Evolutionary conservation across 176 grass and related monocot genomes (phyloP).

Genomic region (Raddia guianensis): DNA sequence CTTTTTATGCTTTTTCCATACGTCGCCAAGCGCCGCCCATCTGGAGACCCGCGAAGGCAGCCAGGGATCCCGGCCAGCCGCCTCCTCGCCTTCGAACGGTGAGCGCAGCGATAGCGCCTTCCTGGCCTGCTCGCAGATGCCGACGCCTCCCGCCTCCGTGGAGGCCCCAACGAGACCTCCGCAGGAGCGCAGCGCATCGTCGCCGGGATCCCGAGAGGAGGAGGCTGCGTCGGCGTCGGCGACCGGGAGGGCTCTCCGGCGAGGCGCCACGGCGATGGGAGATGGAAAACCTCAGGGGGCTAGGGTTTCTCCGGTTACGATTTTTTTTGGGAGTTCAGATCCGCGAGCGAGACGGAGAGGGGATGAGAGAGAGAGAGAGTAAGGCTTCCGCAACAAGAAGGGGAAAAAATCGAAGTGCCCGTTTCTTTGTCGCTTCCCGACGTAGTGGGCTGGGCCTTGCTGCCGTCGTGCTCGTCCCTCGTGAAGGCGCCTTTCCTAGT

Average conservation of each 20-base stretch:
- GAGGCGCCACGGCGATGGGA: slow-evolving; percentile 42
- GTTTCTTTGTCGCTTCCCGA: slow-evolving; percentile 32
- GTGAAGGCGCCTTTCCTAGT: slow-evolving; percentile 1
- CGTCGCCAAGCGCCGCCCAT: slow-evolving; percentile 58
- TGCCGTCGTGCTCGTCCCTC: slow-evolving; percentile 42
- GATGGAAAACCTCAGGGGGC: slow-evolving; percentile 50
- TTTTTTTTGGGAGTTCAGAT: slow-evolving; percentile 54
- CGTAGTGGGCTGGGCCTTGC: slow-evolving; percentile 52
- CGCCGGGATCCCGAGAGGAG: slow-evolving; percentile 27
- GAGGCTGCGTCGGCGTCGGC: slow-evolving; percentile 40
- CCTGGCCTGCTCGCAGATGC: slow-evolving; percentile 60
- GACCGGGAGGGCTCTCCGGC: slow-evolving; percentile 53
- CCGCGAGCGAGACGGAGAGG: slow-evolving; percentile 34
- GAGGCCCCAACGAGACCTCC: slow-evolving; percentile 42
- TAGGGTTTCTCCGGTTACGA: slow-evolving; percentile 82
- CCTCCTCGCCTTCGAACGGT: slow-evolving; percentile 84
- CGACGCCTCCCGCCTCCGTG: slow-evolving; percentile 39
- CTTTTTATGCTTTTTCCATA: slow-evolving; percentile 71
- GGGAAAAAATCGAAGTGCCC: slow-evolving; percentile 29
- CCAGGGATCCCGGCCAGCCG: slow-evolving; percentile 43
- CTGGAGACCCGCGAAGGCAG: slow-evolving; percentile 64
- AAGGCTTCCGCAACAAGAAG: neutral
- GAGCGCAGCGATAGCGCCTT: slow-evolving; percentile 75
- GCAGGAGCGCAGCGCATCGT: slow-evolving; percentile 47
- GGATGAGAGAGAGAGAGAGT: neutral